These are phyloP conservation scores for Blastobotrys aristatus DNA, from an alignment of 1,139 yeast genomes.

Conservation along the genomic window DNA sequence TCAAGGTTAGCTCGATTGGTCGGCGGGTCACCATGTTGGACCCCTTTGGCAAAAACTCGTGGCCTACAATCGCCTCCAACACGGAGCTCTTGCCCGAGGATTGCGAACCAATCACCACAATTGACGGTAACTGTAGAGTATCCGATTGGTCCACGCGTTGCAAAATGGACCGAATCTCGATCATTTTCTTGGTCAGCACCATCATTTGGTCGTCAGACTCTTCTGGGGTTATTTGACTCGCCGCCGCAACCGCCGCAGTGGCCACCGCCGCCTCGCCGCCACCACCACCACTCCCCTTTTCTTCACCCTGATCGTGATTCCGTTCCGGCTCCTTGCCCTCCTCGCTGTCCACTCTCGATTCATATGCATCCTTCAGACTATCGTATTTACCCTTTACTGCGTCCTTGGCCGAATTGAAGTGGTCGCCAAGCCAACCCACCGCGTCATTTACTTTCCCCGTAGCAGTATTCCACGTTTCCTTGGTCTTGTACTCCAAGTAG, in stretches of 20 bases:
- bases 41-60: slow-evolving; percentile 91
- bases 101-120: slow-evolving; percentile 96
- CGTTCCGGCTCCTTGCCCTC: slow-evolving; percentile 5
- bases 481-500: slow-evolving; percentile 84
- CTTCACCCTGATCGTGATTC: slow-evolving; percentile 15
- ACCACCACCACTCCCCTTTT: too few relatives aligned
- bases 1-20: slow-evolving; percentile 87
- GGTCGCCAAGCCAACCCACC: slow-evolving; percentile 50
- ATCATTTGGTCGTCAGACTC: slow-evolving; percentile 49
- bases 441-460: slow-evolving; percentile 58
- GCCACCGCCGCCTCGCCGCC: slow-evolving; percentile 30
- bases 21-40: slow-evolving; percentile 93
- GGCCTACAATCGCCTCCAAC: slow-evolving; percentile 88
- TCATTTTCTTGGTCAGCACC: slow-evolving; percentile 89
- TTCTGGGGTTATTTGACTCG: slow-evolving; percentile 35
- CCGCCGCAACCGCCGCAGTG: slow-evolving; percentile 30
- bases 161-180: slow-evolving; percentile 80
- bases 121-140: slow-evolving; percentile 79
- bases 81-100: slow-evolving; percentile 96
- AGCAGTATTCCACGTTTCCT: slow-evolving; percentile 73
- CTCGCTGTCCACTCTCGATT: too few relatives aligned
- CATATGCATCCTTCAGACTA: slow-evolving; percentile 12
- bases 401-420: slow-evolving; percentile 25
- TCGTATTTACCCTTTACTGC: slow-evolving; percentile 19
- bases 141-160: slow-evolving; percentile 74